Evolutionary conservation across 2,329 filamentous ascomycete genomes (phyloP).

Genomic region (Aspergillus quadricinctus): DNA sequence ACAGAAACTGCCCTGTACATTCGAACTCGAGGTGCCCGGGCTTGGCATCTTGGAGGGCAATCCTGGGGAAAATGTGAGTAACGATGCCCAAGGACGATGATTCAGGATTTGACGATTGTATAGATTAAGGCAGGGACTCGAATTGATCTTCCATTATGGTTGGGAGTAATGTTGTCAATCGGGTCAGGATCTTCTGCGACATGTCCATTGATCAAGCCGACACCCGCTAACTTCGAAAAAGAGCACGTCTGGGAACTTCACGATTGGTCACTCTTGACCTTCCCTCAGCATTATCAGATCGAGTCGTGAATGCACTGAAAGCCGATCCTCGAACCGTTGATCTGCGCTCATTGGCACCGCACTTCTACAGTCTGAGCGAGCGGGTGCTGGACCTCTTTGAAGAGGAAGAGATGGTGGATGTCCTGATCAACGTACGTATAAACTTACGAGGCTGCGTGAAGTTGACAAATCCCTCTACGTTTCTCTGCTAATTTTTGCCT

Average conservation of each 20-base stretch:
- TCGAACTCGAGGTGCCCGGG: conserved; percentile 81
- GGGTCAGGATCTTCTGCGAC: conserved; percentile 33
- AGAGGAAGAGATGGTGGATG: conserved; percentile 72
- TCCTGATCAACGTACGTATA: conserved; percentile 53
- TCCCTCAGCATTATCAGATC: conserved; percentile 68
- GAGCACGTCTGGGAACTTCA: conserved; percentile 41
- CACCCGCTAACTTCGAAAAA: conserved; percentile 8
- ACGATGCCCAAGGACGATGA: not conserved
- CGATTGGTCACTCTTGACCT: conserved; percentile 77
- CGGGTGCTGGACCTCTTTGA: conserved; percentile 88
- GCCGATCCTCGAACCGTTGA: conserved; percentile 85
- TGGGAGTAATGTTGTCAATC: conserved; percentile 76
- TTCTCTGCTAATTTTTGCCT: not conserved
- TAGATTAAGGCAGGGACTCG: conserved; percentile 75
- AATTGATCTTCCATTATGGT: conserved; percentile 84
- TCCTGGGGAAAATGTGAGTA: conserved; percentile 54
- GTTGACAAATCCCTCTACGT: not conserved
- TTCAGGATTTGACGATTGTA: not conserved
- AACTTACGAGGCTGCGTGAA: not conserved
- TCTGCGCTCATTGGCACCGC: conserved; percentile 72
- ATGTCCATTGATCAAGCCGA: not conserved
- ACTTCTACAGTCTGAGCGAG: conserved; percentile 83
- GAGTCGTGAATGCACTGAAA: conserved; percentile 83
- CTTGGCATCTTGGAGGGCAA: conserved; percentile 89
- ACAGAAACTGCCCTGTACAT: conserved; percentile 92